Conservation (phyloP, 441 rosid species). For the Geranium incanum region DNA sequence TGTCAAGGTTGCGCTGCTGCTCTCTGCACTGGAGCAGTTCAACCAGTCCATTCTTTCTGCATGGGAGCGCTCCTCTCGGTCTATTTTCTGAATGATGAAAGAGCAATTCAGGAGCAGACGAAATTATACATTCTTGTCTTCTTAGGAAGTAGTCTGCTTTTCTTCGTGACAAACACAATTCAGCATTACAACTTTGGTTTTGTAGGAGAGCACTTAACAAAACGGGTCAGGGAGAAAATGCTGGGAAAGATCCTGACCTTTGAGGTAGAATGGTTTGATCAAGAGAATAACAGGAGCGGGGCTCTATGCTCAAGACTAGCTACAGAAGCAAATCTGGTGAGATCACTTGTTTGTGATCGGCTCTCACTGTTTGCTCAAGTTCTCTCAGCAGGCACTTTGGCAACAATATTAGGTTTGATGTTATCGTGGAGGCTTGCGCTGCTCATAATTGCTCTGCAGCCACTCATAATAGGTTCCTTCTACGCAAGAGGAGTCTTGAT, state of each 20-base stretch:
- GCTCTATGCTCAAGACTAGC: constrained; percentile 23
- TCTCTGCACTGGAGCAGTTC: constrained; percentile 9
- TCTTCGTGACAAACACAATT: constrained; percentile 18
- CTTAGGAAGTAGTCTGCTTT: constrained; percentile 17
- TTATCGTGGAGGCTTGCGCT: constrained; percentile 15
- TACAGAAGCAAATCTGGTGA: constrained; percentile 19
- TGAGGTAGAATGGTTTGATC: constrained; percentile 29
- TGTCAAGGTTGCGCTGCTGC: constrained; percentile 15
- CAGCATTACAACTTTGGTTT: constrained; percentile 27
- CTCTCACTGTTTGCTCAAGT: constrained; percentile 14
- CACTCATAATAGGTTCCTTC: constrained; percentile 14
- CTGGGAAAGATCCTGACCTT: constrained; percentile 23
- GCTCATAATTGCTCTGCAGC: constrained; percentile 15
- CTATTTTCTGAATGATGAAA: constrained; percentile 18
- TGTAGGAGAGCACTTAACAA: constrained; percentile 25
- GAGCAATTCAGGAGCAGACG: constrained; percentile 13
- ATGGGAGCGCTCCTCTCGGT: constrained; percentile 17
- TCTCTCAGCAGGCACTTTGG: constrained; percentile 6
- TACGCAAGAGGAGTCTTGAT: constrained; percentile 11
- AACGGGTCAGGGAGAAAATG: constrained; percentile 20
- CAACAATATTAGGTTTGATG: constrained; percentile 8
- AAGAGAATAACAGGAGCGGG: constrained; percentile 22
- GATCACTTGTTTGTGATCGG: constrained; percentile 9
- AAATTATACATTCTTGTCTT: constrained; percentile 18
- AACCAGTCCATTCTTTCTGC: constrained; percentile 17